Percentiles rank a stretch among this genome's conserved stretches.
phyloP scores from a whole-genome alignment of 257 asterid genomes.

The Solanum bulbocastanum region DNA sequence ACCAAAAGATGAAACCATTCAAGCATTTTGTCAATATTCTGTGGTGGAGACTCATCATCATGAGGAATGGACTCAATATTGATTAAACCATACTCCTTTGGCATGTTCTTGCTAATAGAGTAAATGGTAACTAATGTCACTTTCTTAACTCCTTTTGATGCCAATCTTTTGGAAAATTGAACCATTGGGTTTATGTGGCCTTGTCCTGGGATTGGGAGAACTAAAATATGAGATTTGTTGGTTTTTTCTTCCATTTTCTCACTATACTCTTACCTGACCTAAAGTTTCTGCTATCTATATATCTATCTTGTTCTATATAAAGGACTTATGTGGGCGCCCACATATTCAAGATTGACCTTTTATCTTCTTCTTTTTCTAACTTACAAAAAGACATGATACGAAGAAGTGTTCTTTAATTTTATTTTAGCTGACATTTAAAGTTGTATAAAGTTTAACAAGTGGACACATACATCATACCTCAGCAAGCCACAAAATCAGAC shows the following conservation, averaged over 20 bases:
- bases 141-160: constrained; percentile 14
- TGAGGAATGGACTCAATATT: constrained; percentile 18
- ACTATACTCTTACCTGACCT: neutral
- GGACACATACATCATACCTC: too few relatives aligned
- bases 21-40: neutral
- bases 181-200: constrained; percentile 53
- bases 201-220: constrained; percentile 38
- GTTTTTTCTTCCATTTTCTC: neutral
- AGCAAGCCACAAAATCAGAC: too few relatives aligned
- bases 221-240: constrained; percentile 9
- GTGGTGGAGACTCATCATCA: neutral
- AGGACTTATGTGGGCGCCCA: too few relatives aligned
- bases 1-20: constrained; percentile 1
- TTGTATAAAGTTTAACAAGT: too few relatives aligned
- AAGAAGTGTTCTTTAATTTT: too few relatives aligned
- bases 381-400: too few relatives aligned
- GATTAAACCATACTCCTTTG: neutral
- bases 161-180: constrained; percentile 34
- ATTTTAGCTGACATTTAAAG: too few relatives aligned
- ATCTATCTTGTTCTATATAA: too few relatives aligned
- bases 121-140: constrained; percentile 22
- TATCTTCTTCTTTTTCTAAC: too few relatives aligned
- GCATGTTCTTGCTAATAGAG: neutral
- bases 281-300: neutral
- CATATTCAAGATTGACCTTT: too few relatives aligned